Conservation (phyloP, 1,139 yeast species). For the Yamadazyma epiphylla region DNA sequence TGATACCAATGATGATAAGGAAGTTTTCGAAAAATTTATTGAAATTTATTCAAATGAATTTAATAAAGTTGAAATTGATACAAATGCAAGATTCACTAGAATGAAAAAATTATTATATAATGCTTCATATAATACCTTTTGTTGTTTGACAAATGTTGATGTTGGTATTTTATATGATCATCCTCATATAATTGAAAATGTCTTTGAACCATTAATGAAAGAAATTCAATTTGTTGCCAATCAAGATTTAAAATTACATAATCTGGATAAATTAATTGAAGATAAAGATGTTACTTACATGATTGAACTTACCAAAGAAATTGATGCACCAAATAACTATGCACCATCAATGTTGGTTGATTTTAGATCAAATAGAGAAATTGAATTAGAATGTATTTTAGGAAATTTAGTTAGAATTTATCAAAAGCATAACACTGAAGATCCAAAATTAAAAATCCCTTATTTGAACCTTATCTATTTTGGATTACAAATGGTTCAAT, state of each 20-base stretch:
- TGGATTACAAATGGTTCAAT: slow-evolving; percentile 52
- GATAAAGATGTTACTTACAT: slow-evolving; percentile 33
- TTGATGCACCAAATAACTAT: slow-evolving; percentile 57
- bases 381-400: slow-evolving; percentile 68
- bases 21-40: slow-evolving; percentile 21
- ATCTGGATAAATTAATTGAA: slow-evolving; percentile 16
- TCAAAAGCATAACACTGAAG: slow-evolving; percentile 44
- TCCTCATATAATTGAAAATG: slow-evolving; percentile 45
- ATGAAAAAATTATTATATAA: slow-evolving; percentile 77
- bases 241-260: slow-evolving; percentile 2
- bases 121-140: slow-evolving; percentile 60
- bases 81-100: slow-evolving; percentile 49
- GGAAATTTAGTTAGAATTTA: slow-evolving; percentile 71
- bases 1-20: slow-evolving; percentile 6
- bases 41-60: slow-evolving; percentile 49
- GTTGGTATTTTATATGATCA: slow-evolving; percentile 53
- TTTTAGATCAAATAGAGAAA: slow-evolving; percentile 61
- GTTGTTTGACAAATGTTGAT: slow-evolving; percentile 50
- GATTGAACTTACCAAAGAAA: slow-evolving; percentile 54
- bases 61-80: slow-evolving; percentile 39
- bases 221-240: slow-evolving; percentile 63
- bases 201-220: slow-evolving; percentile 46
- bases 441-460: slow-evolving; percentile 35
- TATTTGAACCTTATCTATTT: slow-evolving; percentile 33
- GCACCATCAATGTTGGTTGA: slow-evolving; percentile 73